These are phyloP conservation scores for Gossypium stocksii DNA, from an alignment of 345 rosid genomes.

Conservation along the genomic window DNA sequence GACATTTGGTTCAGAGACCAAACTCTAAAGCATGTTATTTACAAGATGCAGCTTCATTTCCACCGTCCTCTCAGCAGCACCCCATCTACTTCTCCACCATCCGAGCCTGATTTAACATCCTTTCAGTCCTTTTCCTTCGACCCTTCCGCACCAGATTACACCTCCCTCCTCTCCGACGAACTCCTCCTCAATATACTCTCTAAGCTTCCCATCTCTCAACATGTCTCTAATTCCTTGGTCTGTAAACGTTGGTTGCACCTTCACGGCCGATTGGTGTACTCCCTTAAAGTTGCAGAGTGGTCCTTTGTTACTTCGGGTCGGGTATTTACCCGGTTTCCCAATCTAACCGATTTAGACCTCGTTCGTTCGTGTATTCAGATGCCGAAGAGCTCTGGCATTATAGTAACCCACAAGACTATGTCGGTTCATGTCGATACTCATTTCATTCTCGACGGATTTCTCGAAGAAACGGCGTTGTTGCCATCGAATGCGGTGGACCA, in stretches of 20 bases:
- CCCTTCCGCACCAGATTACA: constrained; percentile 26
- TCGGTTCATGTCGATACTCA: constrained; percentile 26
- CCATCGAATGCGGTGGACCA: constrained; percentile 27
- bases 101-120: constrained; percentile 17
- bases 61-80: constrained; percentile 6
- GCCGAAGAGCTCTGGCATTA: constrained; percentile 32
- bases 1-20: constrained; percentile 18
- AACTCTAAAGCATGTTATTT: constrained; percentile 21
- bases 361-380: constrained; percentile 33
- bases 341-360: constrained; percentile 37
- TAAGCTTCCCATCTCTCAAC: constrained; percentile 39
- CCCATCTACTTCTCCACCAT: constrained; percentile 22
- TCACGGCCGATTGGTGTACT: constrained; percentile 47
- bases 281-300: constrained; percentile 47
- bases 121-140: constrained; percentile 1
- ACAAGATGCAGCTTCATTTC: constrained; percentile 29
- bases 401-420: constrained; percentile 27
- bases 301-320: constrained; percentile 49
- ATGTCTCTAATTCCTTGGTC: constrained; percentile 35
- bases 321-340: constrained; percentile 45
- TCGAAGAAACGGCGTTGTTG: constrained; percentile 26
- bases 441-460: constrained; percentile 12
- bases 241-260: constrained; percentile 59
- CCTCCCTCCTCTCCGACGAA: constrained; percentile 43
- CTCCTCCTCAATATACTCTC: constrained; percentile 47